Evolutionary conservation across 1,139 yeast genomes (phyloP).

Genomic region (Zygoascus sp.): DNA sequence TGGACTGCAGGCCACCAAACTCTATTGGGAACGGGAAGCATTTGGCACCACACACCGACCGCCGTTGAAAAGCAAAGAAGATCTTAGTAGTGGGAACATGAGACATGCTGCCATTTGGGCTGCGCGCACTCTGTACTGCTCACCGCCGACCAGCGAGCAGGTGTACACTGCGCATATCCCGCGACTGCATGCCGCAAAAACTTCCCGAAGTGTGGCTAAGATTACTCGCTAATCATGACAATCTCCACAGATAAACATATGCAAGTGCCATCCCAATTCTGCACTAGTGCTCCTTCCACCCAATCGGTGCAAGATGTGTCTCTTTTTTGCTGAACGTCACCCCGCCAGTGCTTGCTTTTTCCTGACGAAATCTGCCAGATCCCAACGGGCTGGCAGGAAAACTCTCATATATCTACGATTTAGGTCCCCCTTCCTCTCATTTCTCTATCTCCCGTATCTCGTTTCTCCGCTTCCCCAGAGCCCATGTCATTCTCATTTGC

Average conservation of each 20-base stretch:
- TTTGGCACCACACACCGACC: too few relatives aligned
- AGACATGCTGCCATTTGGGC: too few relatives aligned
- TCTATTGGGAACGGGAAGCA: not conserved
- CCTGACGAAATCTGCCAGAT: not conserved
- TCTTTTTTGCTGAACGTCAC: too few relatives aligned
- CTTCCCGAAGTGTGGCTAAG: not conserved
- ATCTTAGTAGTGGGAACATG: too few relatives aligned
- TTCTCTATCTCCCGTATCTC: not conserved
- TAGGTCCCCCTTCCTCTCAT: too few relatives aligned
- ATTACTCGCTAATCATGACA: not conserved
- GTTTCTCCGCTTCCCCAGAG: too few relatives aligned
- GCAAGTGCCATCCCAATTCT: not conserved
- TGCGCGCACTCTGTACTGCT: too few relatives aligned
- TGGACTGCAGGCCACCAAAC: not conserved
- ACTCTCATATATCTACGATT: too few relatives aligned
- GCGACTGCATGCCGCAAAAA: not conserved
- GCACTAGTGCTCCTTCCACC: not conserved
- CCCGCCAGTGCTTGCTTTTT: not conserved
- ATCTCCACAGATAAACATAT: not conserved
- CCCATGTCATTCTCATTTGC: not conserved
- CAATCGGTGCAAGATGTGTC: not conserved
- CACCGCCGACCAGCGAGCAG: not conserved
- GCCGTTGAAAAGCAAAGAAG: too few relatives aligned
- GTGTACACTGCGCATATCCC: not conserved
- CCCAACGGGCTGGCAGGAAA: too few relatives aligned